Percentiles rank a stretch among this genome's conserved stretches.
Evolutionary conservation across 176 grass and related monocot species (phyloP).

Genomic region (Thinopyrum elongatum): DNA sequence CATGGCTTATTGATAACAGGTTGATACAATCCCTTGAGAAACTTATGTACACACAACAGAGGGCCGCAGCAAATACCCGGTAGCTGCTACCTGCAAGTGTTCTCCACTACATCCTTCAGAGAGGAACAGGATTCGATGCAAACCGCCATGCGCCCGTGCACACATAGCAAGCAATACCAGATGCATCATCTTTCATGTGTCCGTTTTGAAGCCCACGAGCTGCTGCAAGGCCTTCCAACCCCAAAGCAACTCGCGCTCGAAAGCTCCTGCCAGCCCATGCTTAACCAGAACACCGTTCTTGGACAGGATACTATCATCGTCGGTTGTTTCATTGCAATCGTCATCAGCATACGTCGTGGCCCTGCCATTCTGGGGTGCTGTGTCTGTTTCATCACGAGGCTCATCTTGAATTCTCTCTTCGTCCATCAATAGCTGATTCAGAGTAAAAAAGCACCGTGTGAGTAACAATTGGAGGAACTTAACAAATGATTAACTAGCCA

Average conservation of each 20-base stretch:
- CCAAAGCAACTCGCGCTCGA: conserved; percentile 56
- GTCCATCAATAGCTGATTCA: conserved; percentile 19
- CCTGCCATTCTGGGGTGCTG: not conserved
- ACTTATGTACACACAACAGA: conserved; percentile 31
- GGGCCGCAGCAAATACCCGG: not conserved
- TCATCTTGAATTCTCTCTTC: conserved; percentile 3
- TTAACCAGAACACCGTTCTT: conserved; percentile 29
- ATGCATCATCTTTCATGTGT: conserved; percentile 36
- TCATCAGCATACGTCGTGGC: not conserved
- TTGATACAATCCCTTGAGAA: conserved; percentile 14
- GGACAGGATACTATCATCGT: not conserved
- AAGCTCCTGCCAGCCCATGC: conserved; percentile 16
- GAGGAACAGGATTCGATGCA: not conserved
- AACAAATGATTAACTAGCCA: not conserved
- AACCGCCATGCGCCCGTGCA: not conserved
- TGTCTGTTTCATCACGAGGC: not conserved
- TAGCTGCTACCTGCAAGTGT: conserved; percentile 8
- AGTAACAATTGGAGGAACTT: not conserved
- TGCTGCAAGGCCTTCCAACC: conserved; percentile 50
- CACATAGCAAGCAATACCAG: not conserved
- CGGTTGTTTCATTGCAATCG: conserved; percentile 13
- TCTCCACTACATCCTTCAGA: conserved; percentile 21
- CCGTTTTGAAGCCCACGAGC: conserved; percentile 52
- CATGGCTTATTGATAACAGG: conserved; percentile 26
- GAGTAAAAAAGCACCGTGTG: not conserved